phyloP scores from a whole-genome alignment of 129 eudicot species.

The Silybum marianum region DNA sequence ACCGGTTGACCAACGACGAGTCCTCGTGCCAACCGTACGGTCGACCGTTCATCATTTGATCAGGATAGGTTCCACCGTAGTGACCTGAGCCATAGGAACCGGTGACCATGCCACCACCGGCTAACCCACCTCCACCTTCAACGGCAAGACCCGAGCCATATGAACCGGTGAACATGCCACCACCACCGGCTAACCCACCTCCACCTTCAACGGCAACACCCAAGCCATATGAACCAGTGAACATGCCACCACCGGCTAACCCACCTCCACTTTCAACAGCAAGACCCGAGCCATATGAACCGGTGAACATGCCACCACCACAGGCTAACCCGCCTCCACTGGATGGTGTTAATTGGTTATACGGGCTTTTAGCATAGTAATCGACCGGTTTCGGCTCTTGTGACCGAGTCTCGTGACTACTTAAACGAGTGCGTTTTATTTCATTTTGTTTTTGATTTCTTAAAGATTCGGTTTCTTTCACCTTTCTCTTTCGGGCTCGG shows the following conservation, averaged over 20 bases:
- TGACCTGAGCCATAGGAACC: conserved; percentile 24
- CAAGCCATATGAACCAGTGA: conserved; percentile 23
- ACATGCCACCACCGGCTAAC: conserved; percentile 1
- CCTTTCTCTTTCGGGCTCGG: conserved; percentile 45
- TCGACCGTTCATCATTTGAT: conserved; percentile 27
- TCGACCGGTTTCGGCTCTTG: conserved; percentile 25
- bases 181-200: conserved; percentile 13
- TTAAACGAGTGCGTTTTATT: conserved; percentile 38
- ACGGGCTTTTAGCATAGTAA: conserved; percentile 18
- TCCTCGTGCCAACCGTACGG: conserved; percentile 37
- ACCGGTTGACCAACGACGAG: conserved; percentile 27
- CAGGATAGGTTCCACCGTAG: conserved; percentile 29
- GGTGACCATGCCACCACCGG: conserved; percentile 7
- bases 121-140: conserved; percentile 17
- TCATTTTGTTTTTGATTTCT: conserved; percentile 33
- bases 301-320: conserved; percentile 11
- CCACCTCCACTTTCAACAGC: conserved; percentile 21
- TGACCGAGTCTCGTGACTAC: conserved; percentile 24
- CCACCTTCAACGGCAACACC: background rate
- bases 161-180: conserved; percentile 11
- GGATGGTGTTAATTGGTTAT: conserved; percentile 26
- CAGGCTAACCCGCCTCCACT: background rate
- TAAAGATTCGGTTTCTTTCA: conserved; percentile 34
- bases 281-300: conserved; percentile 23
- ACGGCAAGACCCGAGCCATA: conserved; percentile 20